These are phyloP conservation scores for Xylariaceae sp. DNA, from an alignment of 2,329 filamentous ascomycete genomes.

Conservation along the genomic window DNA sequence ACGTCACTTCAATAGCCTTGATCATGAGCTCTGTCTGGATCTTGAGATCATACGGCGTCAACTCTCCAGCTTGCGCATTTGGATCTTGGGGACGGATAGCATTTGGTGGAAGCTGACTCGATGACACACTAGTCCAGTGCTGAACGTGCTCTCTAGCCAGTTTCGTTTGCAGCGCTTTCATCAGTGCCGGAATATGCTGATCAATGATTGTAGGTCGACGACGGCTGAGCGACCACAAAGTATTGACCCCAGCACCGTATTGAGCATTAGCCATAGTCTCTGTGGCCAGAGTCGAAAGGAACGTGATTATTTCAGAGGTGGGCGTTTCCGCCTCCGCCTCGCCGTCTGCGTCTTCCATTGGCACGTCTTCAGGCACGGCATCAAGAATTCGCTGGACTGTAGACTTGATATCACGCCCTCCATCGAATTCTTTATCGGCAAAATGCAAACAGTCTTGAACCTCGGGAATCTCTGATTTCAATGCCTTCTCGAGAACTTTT, in stretches of 20 bases:
- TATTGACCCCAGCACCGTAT: constrained; percentile 85
- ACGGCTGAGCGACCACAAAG: constrained; percentile 86
- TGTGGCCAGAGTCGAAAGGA: constrained; percentile 79
- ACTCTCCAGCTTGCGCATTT: constrained; percentile 52
- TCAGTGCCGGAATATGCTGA: constrained; percentile 78
- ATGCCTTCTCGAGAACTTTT: constrained; percentile 83
- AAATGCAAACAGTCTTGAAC: constrained; percentile 89
- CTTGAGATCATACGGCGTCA: constrained; percentile 76
- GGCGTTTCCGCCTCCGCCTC: constrained; percentile 80
- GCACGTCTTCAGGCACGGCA: constrained; percentile 76
- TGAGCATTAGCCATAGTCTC: constrained; percentile 80
- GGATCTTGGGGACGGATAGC: constrained; percentile 51
- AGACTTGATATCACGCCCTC: constrained; percentile 68
- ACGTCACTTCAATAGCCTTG: constrained; percentile 91
- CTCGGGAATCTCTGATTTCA: constrained; percentile 86
- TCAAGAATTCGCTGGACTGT: constrained; percentile 81
- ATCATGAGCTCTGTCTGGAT: constrained; percentile 89
- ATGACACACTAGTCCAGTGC: constrained; percentile 61
- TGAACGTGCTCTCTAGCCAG: constrained; percentile 90
- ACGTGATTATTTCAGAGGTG: constrained; percentile 82
- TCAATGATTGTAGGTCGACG: constrained; percentile 86
- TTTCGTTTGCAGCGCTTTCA: constrained; percentile 91
- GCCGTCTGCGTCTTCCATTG: constrained; percentile 73
- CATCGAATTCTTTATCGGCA: constrained; percentile 66
- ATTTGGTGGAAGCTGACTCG: constrained; percentile 44